Base-by-base conservation (phyloP, 2,329 filamentous ascomycete genomes). In the Bimuria novae-zelandiae region DNA sequence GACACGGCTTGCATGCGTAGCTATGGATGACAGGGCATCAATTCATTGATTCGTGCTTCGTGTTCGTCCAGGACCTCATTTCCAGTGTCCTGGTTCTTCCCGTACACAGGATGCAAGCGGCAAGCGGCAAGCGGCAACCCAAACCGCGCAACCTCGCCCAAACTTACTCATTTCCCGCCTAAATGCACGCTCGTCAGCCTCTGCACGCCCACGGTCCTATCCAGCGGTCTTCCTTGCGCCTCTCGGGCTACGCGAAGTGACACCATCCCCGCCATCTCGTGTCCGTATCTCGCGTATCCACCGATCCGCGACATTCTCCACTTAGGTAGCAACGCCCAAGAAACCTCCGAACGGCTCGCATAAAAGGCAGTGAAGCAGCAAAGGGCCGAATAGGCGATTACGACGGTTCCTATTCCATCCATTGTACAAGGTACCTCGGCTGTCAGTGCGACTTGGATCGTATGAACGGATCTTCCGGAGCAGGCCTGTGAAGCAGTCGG, bases 201-300 rank as follows among this genome's bases (percentile, higher is more conserved):
- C 25, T 41, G 22, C 35, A 21, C 29, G 6, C 3, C 25, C 17
- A 22, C 12, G 7, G 4, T 22, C 6, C 16, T 19, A 7, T 19
- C 25, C 49, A 27, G 49, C 50, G 50, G 37, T 52, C 8, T 46
- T 27, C 50, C 50, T 30, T 52, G 50, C 37, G 43, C 32, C 14
- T 11, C 23, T 36, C 49, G 8, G 19, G 11, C 36, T 35, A 42
- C 21, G 50, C 43, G 43, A 52, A 21, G 43, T 52, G n/a, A 36
- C 29, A 47, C 49, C 35, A 47, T 36, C 27, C 37, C 50, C 41
- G 41, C 49, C 30, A 40, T 25, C 8, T 22, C 46, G 17, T 17
- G 16, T 19, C n/a, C n/a, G n/a, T n/a, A n/a, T 16, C 33, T n/a
- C 8, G 4, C 12, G 3, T 14, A 19, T 36, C 30, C 30, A 40